These are phyloP conservation scores for Hypholoma sublateritium DNA, from an alignment of 768 basidiomycete species.

Conservation along the genomic window DNA sequence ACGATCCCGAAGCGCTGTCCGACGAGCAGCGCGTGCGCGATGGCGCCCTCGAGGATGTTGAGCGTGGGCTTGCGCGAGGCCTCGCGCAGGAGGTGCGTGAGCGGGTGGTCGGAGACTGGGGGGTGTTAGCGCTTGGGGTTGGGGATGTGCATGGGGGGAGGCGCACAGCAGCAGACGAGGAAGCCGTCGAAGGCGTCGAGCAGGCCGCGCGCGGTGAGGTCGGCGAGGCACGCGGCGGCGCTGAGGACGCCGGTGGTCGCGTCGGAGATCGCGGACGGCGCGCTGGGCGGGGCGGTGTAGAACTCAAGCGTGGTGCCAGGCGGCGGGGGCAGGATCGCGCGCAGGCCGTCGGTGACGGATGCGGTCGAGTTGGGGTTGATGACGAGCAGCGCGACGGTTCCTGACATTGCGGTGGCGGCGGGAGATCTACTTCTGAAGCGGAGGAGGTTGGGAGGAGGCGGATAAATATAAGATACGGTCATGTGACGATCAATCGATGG, in stretches of 20 bases:
- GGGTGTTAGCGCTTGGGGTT: background rate
- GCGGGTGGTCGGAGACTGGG: constrained; percentile 36
- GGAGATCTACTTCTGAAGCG: background rate
- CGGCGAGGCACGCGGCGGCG: constrained; percentile 27
- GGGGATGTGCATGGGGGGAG: too few relatives aligned
- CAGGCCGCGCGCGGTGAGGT: constrained; percentile 24
- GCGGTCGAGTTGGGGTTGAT: constrained; percentile 38
- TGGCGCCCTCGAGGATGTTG: constrained; percentile 35
- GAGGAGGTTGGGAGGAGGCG: background rate
- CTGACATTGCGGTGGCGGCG: constrained; percentile 6
- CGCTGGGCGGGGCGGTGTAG: constrained; percentile 31
- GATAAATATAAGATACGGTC: background rate
- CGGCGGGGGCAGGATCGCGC: constrained; percentile 22
- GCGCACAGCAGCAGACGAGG: constrained; percentile 38
- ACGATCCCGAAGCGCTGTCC: constrained; percentile 38
- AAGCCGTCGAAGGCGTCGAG: constrained; percentile 33
- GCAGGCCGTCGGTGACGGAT: constrained; percentile 33
- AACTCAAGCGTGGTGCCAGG: constrained; percentile 28
- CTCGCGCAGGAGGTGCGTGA: constrained; percentile 33
- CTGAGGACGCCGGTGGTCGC: constrained; percentile 29
- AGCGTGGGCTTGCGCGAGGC: constrained; percentile 30
- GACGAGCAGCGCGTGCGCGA: constrained; percentile 32
- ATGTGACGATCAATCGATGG: constrained; percentile 1
- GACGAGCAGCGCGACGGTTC: constrained; percentile 24
- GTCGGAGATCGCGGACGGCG: constrained; percentile 33